Conservation (phyloP, 192 early-diverging fungal genomes). For the Phlyctochytrium arcticum region DNA sequence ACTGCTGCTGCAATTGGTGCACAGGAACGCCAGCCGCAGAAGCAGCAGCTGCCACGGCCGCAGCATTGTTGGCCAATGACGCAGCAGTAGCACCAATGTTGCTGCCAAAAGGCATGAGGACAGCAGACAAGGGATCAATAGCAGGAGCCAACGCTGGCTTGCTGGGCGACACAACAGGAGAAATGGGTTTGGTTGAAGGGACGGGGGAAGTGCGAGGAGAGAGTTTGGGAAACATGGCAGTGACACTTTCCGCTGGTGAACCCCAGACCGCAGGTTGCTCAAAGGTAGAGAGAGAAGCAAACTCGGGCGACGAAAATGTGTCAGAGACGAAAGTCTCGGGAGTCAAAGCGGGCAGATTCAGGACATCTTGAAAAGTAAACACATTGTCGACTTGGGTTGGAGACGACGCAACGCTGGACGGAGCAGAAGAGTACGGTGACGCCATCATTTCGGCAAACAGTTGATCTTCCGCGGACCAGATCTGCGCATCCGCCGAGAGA, state of each 20-base stretch:
- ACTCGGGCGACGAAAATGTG: background rate
- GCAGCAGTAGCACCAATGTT: constrained; percentile 5
- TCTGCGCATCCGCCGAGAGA: no score
- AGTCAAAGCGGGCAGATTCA: no score
- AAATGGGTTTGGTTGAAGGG: background rate
- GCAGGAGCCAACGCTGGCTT: background rate
- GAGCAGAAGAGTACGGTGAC: no score
- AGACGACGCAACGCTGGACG: no score
- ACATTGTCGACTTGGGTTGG: no score
- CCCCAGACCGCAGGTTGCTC: background rate
- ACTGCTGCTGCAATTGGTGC: constrained; percentile 17
- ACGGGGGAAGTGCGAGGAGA: background rate
- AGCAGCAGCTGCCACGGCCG: constrained; percentile 7
- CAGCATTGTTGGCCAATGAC: background rate
- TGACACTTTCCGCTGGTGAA: background rate
- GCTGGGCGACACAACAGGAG: background rate
- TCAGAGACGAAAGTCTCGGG: no score
- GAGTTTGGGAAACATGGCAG: background rate
- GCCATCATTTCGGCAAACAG: no score
- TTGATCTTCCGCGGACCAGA: no score
- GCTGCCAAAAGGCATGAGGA: constrained; percentile 2
- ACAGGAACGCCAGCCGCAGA: constrained; percentile 12
- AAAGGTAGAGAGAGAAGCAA: background rate
- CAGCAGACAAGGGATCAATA: constrained; percentile 4
- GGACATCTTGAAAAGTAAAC: no score